Evolutionary conservation across 345 rosid genomes (phyloP).

Genomic region (Corchorus capsularis): DNA sequence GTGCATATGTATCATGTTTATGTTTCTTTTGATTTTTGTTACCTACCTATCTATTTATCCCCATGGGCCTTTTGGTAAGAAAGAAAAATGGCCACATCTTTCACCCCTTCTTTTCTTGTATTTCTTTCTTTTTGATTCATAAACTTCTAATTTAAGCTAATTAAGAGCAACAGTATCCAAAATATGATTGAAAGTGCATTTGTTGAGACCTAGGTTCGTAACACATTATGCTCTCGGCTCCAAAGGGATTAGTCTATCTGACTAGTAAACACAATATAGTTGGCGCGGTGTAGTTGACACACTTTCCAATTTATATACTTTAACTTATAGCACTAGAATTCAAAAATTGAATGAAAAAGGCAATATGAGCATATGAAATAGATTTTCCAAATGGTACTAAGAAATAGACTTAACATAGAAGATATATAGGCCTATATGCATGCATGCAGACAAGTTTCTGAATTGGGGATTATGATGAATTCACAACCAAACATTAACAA

Average conservation of each 20-base stretch:
- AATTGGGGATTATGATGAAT: not conserved
- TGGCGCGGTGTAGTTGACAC: too few relatives aligned
- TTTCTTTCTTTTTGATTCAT: too few relatives aligned
- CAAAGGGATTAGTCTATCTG: too few relatives aligned
- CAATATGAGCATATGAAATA: constrained; percentile 1
- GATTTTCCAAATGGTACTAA: constrained; percentile 3
- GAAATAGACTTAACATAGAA: not conserved
- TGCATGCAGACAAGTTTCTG: constrained; percentile 1
- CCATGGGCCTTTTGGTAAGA: too few relatives aligned
- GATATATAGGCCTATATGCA: not conserved
- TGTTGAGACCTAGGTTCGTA: too few relatives aligned
- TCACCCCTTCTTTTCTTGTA: too few relatives aligned
- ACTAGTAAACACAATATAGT: too few relatives aligned
- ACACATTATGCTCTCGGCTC: too few relatives aligned
- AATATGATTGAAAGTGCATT: not conserved
- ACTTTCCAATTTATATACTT: too few relatives aligned
- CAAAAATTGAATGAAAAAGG: not conserved
- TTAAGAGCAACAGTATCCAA: not conserved
- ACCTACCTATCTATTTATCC: not conserved
- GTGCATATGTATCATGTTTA: not conserved
- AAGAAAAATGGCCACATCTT: too few relatives aligned
- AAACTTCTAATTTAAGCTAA: too few relatives aligned
- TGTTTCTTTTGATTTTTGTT: constrained; percentile 6
- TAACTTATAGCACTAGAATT: not conserved
- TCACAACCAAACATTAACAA: too few relatives aligned